phyloP scores from a whole-genome alignment of 371 early-diverging fungal genomes.

The Entomophthora muscae region DNA sequence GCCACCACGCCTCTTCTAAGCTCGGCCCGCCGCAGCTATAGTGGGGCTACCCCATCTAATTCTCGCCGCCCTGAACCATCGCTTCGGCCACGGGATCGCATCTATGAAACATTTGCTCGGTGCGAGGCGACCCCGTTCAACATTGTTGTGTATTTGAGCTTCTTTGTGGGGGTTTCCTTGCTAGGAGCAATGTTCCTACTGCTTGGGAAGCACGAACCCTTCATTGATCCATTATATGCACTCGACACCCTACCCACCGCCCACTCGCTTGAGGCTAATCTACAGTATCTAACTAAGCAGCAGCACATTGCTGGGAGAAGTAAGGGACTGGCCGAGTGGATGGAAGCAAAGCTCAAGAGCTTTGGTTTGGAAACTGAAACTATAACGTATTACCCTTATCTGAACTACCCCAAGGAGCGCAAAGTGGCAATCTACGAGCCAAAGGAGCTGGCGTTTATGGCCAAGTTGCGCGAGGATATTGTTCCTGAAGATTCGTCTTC shows the following conservation, averaged over 20 bases:
- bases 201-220: not conserved
- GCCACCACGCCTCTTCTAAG: too few species aligned
- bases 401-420: conserved; percentile 5
- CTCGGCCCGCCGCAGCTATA: too few species aligned
- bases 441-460: not conserved
- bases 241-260: not conserved
- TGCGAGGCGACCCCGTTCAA: not conserved
- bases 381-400: conserved; percentile 1
- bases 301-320: conserved; percentile 6
- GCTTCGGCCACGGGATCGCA: not conserved
- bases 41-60: too few species aligned
- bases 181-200: not conserved
- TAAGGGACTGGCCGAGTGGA: conserved; percentile 1
- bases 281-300: conserved; percentile 1
- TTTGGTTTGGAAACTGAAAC: not conserved
- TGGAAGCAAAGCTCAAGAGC: not conserved
- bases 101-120: not conserved
- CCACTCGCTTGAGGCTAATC: not conserved
- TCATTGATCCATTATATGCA: not conserved
- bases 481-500: not conserved
- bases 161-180: not conserved
- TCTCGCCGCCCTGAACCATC: not conserved
- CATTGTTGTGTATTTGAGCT: not conserved
- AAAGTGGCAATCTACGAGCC: conserved; percentile 1
- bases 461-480: not conserved